Evolutionary conservation across 2,329 filamentous ascomycete genomes (phyloP), one percentile per base, ranked within the genome.

Genomic region (Chaetomium olivaceum): DNA sequence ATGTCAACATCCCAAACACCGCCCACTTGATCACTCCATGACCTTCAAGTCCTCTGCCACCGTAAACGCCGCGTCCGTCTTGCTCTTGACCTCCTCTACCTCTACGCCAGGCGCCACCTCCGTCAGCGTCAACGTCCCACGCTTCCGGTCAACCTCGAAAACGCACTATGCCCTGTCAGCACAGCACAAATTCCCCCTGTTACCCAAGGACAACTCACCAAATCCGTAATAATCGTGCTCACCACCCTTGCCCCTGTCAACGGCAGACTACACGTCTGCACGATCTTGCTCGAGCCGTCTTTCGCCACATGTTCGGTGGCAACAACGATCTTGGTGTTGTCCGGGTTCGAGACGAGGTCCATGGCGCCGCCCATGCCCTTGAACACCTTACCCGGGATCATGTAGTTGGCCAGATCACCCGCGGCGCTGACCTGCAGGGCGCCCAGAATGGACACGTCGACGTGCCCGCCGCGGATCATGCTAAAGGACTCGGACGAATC

Each of bases 351-450:
- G 12, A 91, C 87, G 8, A 91, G 79, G 74, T 91, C 89, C 89
- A 91, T 91, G 21, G 89, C 89, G 31, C 89, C 89, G 67, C 92
- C 92, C 88, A 96, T 95, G 21, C 92, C 92, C 82, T 95, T 95
- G 78, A 93, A 88, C 12, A 92, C 87, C 78, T 94, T 95, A 27
- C 92, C 92, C 0, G 92, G 92, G 68, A 96, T 90, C 89, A 95
- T 95, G 82, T 92, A 96, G 78, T 95, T 95, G 55, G 92, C 92
- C 61, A 96, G 79, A 74, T 96, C 92, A 29, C 92, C 92, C 2
- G 85, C 82, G 0, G 91, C 91, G 69, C 87, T 89, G 25, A 95
- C 91, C 79, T 96, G 91, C 70, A 94, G 86, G 1, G 91, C 89
- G 62, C 92, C 92, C 0, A 96, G 84, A 73, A 96, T 92, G 0